Evolutionary conservation across 306 rosid genomes (phyloP), one percentile per base, ranked within the genome.

Genomic region (Ochetophila trinervis): DNA sequence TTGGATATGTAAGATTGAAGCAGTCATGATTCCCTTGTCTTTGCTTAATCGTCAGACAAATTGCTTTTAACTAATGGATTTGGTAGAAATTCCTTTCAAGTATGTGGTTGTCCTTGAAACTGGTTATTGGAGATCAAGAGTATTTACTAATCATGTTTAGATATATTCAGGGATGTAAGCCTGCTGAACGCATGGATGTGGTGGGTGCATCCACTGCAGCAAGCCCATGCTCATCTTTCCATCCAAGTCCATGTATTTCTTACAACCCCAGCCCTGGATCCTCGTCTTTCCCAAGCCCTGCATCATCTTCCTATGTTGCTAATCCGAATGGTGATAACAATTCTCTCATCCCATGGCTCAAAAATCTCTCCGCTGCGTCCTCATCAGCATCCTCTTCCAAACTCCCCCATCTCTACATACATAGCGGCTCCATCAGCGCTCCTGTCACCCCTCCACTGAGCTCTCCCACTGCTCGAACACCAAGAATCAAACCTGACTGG

Each of bases 381-480:
- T 91, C 96, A 11, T 86, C 89, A 18, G 87, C 89, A 48, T 78
- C 90, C 68, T 88, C 95, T 53, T 83, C 96, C 55, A 86, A 88
- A 79, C 77, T 78, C 44, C 85, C 91, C 0, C 79, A 86, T 63
- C 84, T 75, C 44, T 83, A 79, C 62, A 83, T 81, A 53, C 89
- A 73, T 48, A 73, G 71, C 5, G 96, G 95, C 58, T 87, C 96
- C 60, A 86, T 85, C 72, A 91, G 87, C 54, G 98, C 96, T 32
- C 96, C 96, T 14, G 92, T 91, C 69, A 91, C 96, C 50, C 96
- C 98, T 80, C 96, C 98, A 45, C 59, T 85, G 73, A 91, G 92
- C 80, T 91, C 98, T 60, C 98, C 95, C 62, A 83, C 96, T 24
- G 90, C 88, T 52, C 64, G 90, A 67, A 80, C 91, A 20, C 83